Evolutionary conservation across 1,284 basidiomycete species (phyloP).

Genomic region (Naganishia liquefaciens): DNA sequence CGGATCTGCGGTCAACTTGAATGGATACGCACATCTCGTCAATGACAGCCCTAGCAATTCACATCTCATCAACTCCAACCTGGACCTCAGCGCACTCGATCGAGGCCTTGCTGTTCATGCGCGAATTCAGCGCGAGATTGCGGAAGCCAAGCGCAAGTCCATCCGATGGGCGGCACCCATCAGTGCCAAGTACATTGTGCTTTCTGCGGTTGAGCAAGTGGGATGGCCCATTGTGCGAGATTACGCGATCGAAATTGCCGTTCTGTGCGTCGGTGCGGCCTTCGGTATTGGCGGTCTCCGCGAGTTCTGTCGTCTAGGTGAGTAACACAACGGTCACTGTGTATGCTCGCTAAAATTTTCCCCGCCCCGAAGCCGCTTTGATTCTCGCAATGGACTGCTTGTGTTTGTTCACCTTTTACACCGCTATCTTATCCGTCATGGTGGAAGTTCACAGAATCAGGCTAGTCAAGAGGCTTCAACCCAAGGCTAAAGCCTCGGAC

Average conservation of each 20-base stretch:
- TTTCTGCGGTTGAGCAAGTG: constrained; percentile 74
- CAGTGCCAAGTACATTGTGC: constrained; percentile 79
- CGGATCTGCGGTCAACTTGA: constrained; percentile 39
- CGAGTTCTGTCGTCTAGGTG: constrained; percentile 91
- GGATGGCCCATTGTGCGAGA: constrained; percentile 86
- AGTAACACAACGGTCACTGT: constrained; percentile 23
- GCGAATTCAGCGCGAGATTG: constrained; percentile 49
- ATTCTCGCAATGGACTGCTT: constrained; percentile 83
- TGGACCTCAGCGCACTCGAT: constrained; percentile 51
- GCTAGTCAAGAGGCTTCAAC: constrained; percentile 53
- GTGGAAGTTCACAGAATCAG: constrained; percentile 78
- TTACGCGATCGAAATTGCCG: constrained; percentile 87
- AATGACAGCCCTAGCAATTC: constrained; percentile 36
- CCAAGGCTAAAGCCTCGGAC: constrained; percentile 15
- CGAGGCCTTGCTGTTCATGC: constrained; percentile 51
- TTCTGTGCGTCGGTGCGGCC: constrained; percentile 82
- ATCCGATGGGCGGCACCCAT: constrained; percentile 58
- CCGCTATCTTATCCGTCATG: constrained; percentile 87
- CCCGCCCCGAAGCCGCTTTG: constrained; percentile 59
- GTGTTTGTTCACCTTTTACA: constrained; percentile 86
- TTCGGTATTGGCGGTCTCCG: constrained; percentile 84
- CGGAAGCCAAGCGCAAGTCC: constrained; percentile 49
- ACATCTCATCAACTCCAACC: constrained; percentile 39
- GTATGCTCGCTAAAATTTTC: not conserved
- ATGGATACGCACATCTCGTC: constrained; percentile 27